phyloP scores from a whole-genome alignment of 73 alveolate species.

The Durusdinium trenchii region DNA sequence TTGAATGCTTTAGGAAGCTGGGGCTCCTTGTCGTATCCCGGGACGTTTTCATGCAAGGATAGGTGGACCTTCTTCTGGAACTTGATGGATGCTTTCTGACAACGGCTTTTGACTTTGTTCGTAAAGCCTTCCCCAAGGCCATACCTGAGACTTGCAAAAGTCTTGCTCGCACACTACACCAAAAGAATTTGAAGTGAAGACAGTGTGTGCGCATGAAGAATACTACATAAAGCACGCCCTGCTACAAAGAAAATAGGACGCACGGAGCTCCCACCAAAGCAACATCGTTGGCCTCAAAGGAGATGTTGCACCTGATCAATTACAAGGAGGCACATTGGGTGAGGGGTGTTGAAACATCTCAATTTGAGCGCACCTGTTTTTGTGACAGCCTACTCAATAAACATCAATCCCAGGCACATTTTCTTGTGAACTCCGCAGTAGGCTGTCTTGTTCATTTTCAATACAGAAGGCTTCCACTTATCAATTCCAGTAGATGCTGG shows the following conservation, averaged over 20 bases:
- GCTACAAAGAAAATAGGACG: background rate
- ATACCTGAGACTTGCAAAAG: slow-evolving; percentile 41
- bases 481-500: background rate
- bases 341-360: background rate
- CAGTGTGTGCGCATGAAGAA: no score
- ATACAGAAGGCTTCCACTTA: background rate
- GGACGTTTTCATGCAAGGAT: slow-evolving; percentile 15
- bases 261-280: background rate
- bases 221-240: no score
- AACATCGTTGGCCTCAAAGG: background rate
- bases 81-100: background rate
- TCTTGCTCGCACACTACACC: no score
- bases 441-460: background rate
- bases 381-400: no score
- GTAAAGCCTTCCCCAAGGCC: background rate
- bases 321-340: background rate
- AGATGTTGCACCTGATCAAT: background rate
- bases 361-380: background rate
- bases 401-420: background rate
- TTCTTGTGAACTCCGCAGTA: background rate
- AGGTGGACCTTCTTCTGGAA: background rate
- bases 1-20: background rate
- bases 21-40: background rate
- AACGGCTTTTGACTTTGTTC: background rate
- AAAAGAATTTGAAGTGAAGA: no score